Percentiles rank a stretch among this genome's conserved stretches.
Evolutionary conservation across 345 rosid species (phyloP).

Genomic region (Hibiscus mutabilis): DNA sequence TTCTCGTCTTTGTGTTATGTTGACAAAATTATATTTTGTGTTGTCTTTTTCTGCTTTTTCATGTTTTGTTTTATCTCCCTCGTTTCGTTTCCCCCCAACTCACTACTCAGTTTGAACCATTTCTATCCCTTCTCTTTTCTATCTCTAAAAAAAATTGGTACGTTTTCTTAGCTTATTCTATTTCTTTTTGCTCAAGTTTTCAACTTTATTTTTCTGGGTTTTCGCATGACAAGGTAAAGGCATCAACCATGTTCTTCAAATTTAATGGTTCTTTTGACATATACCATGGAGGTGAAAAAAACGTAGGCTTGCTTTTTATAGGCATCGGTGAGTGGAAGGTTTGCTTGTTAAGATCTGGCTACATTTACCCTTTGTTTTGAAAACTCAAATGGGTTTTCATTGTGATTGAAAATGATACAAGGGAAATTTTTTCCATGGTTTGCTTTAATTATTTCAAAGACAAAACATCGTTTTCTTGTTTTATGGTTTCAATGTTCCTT

Average conservation of each 20-base stretch:
- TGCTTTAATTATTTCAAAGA: neutral
- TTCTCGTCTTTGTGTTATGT: constrained; percentile 11
- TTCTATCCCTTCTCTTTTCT: neutral
- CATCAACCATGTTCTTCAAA: constrained; percentile 2
- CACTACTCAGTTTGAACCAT: neutral
- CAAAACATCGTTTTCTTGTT: constrained; percentile 29
- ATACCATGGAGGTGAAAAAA: too few species aligned
- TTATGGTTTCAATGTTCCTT: constrained; percentile 22
- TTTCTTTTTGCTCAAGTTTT: neutral
- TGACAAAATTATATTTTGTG: constrained; percentile 37
- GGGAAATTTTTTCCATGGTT: neutral
- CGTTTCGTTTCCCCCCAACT: constrained; percentile 16
- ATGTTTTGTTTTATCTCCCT: constrained; percentile 27
- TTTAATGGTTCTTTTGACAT: neutral
- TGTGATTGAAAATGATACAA: neutral
- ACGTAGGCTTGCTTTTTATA: neutral
- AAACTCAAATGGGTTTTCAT: neutral
- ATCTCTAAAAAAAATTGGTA: neutral
- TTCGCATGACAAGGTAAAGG: constrained; percentile 17
- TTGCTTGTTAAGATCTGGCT: constrained; percentile 1
- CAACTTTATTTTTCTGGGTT: neutral
- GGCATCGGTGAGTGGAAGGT: neutral
- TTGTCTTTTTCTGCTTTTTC: constrained; percentile 40
- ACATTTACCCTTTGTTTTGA: neutral
- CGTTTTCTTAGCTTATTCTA: neutral